phyloP scores from a whole-genome alignment of 805 yeast genomes.

The Candida montana region DNA sequence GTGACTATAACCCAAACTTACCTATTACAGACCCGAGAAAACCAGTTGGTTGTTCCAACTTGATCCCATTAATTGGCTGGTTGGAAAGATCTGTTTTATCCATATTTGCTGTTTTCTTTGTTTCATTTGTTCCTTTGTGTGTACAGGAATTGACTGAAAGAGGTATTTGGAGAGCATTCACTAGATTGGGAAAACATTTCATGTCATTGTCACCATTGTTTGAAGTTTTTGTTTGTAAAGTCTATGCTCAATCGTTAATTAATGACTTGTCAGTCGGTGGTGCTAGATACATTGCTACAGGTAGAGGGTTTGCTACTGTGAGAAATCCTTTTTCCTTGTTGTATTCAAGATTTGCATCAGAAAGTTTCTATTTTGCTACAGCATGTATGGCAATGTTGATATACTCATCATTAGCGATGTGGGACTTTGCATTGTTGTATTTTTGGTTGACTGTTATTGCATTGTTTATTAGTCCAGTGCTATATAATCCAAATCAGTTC shows the following conservation, averaged over 20 bases:
- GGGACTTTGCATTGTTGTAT: conserved; percentile 52
- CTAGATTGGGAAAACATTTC: conserved; percentile 61
- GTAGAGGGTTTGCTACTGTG: conserved; percentile 76
- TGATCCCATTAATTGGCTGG: conserved; percentile 72
- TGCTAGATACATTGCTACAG: conserved; percentile 77
- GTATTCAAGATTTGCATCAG: conserved; percentile 64
- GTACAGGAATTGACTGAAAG: conserved; percentile 75
- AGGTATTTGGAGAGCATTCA: conserved; percentile 65
- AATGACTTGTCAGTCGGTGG: conserved; percentile 73
- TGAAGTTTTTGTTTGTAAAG: conserved; percentile 74
- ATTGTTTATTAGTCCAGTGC: conserved; percentile 51
- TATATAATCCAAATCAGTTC: conserved; percentile 64
- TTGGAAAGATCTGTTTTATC: conserved; percentile 66
- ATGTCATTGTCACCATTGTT: conserved; percentile 70
- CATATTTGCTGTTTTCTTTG: conserved; percentile 66
- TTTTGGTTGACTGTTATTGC: conserved; percentile 60
- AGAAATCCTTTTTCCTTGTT: conserved; percentile 61
- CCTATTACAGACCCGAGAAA: conserved; percentile 57
- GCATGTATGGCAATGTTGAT: conserved; percentile 45
- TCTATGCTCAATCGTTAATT: conserved; percentile 64
- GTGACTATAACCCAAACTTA: conserved; percentile 51
- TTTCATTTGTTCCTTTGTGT: conserved; percentile 68
- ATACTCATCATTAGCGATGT: conserved; percentile 55
- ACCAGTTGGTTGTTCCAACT: conserved; percentile 68
- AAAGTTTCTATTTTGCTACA: conserved; percentile 61